A percentile compares a stretch with the other conserved stretches of the same genome.
Evolutionary conservation across 257 asterid genomes (phyloP).

Genomic region (Ligustrum vulgare): DNA sequence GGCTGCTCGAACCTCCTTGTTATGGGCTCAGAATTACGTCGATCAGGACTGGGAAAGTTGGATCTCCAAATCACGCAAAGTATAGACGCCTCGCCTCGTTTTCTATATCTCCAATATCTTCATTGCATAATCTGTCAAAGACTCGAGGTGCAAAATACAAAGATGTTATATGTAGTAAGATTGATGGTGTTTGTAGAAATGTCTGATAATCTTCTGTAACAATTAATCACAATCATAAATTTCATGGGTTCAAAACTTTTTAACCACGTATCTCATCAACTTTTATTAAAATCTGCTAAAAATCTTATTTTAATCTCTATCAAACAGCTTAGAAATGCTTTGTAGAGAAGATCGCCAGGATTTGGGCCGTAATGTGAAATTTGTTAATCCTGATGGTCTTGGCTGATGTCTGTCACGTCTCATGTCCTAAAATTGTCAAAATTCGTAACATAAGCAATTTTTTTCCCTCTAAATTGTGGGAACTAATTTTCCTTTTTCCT

Average conservation of each 20-base stretch:
- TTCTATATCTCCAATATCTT: not conserved
- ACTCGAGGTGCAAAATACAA: no score
- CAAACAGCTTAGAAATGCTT: no score
- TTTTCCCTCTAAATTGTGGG: not conserved
- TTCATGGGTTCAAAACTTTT: no score
- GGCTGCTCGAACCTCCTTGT: slow-evolving; percentile 64
- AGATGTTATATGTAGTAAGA: no score
- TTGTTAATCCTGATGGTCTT: slow-evolving; percentile 30
- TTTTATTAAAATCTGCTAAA: no score
- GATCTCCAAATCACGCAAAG: slow-evolving; percentile 44
- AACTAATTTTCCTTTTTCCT: not conserved
- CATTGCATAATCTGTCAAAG: not conserved
- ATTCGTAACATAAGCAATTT: not conserved
- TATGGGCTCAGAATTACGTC: slow-evolving; percentile 63
- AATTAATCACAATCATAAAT: no score
- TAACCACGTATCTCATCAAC: no score
- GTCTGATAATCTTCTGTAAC: slow-evolving; percentile 18
- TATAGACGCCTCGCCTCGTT: slow-evolving; percentile 4
- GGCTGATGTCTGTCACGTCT: slow-evolving; percentile 36
- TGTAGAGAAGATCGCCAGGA: slow-evolving; percentile 64
- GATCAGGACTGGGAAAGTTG: slow-evolving; percentile 64
- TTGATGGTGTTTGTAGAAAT: no score
- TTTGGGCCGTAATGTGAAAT: slow-evolving; percentile 36
- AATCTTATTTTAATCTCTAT: no score
- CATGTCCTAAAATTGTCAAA: slow-evolving; percentile 36